These are phyloP conservation scores for Chenopodium quinoa DNA, from an alignment of 148 eudicot genomes.

Conservation along the genomic window DNA sequence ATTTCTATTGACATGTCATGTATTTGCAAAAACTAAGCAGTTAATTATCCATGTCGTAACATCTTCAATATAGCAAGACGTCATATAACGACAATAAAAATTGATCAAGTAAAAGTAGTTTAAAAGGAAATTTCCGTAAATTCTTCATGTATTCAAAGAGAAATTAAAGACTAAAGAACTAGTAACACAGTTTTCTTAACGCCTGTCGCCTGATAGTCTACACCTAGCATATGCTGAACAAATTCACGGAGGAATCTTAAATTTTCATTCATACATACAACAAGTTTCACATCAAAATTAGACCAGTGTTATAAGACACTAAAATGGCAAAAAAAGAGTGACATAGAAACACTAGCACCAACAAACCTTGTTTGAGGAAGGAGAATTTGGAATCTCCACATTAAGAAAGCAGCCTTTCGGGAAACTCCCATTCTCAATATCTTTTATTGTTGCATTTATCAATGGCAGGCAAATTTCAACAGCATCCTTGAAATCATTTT, in stretches of 20 bases:
- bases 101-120: background rate
- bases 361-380: constrained; percentile 67
- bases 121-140: background rate
- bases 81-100: background rate
- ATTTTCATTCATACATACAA: background rate
- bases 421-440: constrained; percentile 57
- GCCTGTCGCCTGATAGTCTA: background rate
- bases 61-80: background rate
- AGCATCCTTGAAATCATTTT: constrained; percentile 78
- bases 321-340: background rate
- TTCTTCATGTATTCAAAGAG: background rate
- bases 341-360: background rate
- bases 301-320: background rate
- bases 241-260: background rate
- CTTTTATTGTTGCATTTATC: constrained; percentile 59
- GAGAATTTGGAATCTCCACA: constrained; percentile 62
- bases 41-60: background rate
- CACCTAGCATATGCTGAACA: background rate
- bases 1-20: background rate
- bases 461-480: constrained; percentile 67
- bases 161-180: background rate
- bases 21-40: background rate
- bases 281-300: background rate
- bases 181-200: background rate
- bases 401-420: constrained; percentile 55